These are phyloP conservation scores for Chenopodium berlandieri DNA, from an alignment of 148 eudicot species.

Conservation along the genomic window DNA sequence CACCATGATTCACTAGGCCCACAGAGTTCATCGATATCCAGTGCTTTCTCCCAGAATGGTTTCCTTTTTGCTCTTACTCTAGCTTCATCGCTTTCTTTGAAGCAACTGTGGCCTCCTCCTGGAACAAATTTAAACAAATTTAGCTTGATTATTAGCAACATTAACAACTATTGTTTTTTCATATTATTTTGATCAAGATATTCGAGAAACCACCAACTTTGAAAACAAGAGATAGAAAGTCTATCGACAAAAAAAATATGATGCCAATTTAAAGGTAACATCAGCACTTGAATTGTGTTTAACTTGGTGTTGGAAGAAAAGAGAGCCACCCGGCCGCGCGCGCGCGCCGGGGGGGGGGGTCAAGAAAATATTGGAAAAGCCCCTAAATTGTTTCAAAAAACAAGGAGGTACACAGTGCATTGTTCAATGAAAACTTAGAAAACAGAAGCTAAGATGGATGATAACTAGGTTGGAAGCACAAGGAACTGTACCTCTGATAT, in stretches of 20 bases:
- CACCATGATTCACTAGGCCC: conserved; percentile 93
- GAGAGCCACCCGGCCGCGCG: too few species aligned
- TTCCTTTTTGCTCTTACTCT: conserved; percentile 67
- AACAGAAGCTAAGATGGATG: background rate
- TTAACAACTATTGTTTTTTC: background rate
- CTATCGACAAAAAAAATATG: background rate
- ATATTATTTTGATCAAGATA: background rate
- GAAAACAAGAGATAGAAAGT: background rate
- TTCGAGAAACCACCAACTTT: background rate
- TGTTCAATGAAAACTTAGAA: background rate
- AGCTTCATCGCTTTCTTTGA: conserved; percentile 90
- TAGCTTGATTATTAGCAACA: background rate
- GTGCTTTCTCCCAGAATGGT: conserved; percentile 91
- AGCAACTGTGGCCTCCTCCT: conserved; percentile 99
- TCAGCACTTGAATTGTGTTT: background rate
- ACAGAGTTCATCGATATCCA: conserved; percentile 76
- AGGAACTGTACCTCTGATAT: conserved; percentile 66
- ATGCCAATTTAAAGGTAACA: background rate
- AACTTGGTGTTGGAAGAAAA: too few species aligned
- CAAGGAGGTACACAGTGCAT: conserved; percentile 1
- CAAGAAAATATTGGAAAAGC: too few species aligned
- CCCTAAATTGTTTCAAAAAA: background rate
- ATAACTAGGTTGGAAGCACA: background rate
- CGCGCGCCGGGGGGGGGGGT: too few species aligned
- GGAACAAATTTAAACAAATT: conserved; percentile 10